Base-by-base conservation (phyloP, 768 basidiomycete species). In the Panellus pusillus region DNA sequence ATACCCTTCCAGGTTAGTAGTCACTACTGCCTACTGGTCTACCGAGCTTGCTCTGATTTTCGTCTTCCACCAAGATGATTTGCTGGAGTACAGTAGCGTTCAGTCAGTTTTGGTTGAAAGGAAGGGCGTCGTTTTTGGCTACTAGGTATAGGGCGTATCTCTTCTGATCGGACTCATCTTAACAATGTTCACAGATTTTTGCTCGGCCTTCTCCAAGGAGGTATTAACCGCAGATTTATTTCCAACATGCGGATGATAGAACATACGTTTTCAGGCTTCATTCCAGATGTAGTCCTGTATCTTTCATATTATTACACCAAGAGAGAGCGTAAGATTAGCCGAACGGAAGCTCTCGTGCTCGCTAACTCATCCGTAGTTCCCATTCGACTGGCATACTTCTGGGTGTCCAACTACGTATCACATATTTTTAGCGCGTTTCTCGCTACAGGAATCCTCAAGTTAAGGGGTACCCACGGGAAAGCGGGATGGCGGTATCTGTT, bases 371-470 rank as follows among this genome's bases (percentile, higher is more conserved):
- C 31, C 27, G 28, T 57, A 82, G 79, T 86, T 0, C 83, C 86
- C 3, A 77, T 86, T 40, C 78, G 87, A n/a, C 72, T 89, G 9
- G 84, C 83, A 1, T 81, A 76, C 61, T 87, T 88, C 73, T 89
- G 84, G 85, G 73, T 80, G 27, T 81, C 82, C 4, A 79, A 79
- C 64, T 82, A 86, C 48, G 49, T 77, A 1, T 72, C 79, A 4
- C 67, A 77, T 41, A 81, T 89, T 45, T 57, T 82, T 17, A 75
- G 79, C 45, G 80, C 81, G 2, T 88, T 91, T 66, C 63, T 88
- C 9, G 87, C 83, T 0, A 82, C 81, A 0, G 86, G 84, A 5
- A 80, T 87, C 15, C 69, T 87, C 14, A 66, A 68, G 43, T 71
- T 84, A 51, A 73, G 80, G 8, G 83, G 81, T 17, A 69, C 82